Conservation (phyloP, 352 stramenopile genomes). For the Phytophthora cactorum region DNA sequence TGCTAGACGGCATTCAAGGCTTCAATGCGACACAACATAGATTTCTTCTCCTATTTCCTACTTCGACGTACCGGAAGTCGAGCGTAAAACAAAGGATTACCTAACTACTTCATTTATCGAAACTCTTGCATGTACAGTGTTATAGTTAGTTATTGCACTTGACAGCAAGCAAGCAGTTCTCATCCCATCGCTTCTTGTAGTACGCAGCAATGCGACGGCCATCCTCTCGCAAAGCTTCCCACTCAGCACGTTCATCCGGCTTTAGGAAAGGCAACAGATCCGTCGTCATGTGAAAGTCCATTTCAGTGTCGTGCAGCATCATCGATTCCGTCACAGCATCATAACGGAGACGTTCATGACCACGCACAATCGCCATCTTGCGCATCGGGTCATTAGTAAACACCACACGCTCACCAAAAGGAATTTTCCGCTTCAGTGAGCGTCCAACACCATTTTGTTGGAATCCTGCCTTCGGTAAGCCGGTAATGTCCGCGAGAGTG, state of each 20-base stretch:
- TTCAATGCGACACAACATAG: no score
- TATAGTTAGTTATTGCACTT: slow-evolving; percentile 12
- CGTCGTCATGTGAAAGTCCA: slow-evolving; percentile 40
- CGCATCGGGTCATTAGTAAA: slow-evolving; percentile 62
- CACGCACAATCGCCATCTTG: slow-evolving; percentile 57
- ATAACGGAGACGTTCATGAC: slow-evolving; percentile 52
- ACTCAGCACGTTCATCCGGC: slow-evolving; percentile 22
- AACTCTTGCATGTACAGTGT: background rate
- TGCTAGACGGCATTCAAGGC: no score
- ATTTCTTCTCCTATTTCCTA: background rate
- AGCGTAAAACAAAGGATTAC: no score
- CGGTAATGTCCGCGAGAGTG: slow-evolving; percentile 68
- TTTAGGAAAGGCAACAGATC: slow-evolving; percentile 48
- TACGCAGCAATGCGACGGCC: slow-evolving; percentile 44
- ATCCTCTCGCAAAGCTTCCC: slow-evolving; percentile 40
- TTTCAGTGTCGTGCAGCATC: slow-evolving; percentile 52
- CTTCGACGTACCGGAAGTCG: background rate
- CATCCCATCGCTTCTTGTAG: slow-evolving; percentile 55
- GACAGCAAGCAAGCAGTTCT: slow-evolving; percentile 31
- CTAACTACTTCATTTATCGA: no score
- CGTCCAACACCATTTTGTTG: slow-evolving; percentile 61
- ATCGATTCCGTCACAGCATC: slow-evolving; percentile 44
- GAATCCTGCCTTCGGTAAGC: slow-evolving; percentile 53
- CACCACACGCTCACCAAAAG: slow-evolving; percentile 34
- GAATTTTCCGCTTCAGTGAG: slow-evolving; percentile 53